These are phyloP conservation scores for Chlorella sp. DNA, from an alignment of 139 green algal species.

Conservation along the genomic window DNA sequence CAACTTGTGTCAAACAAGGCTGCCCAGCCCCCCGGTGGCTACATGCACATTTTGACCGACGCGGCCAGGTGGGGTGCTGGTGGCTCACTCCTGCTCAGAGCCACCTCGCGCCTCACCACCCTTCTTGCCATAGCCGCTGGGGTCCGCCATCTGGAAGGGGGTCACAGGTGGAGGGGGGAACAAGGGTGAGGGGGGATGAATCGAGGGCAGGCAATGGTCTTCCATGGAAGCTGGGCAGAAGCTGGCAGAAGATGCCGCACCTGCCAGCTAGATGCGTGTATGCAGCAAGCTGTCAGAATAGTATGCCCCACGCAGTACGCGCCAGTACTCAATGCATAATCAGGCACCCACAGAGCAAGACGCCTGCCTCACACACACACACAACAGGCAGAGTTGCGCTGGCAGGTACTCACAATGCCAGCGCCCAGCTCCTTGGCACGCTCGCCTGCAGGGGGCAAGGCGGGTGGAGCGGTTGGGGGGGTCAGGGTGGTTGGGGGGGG, in stretches of 20 bases:
- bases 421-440: slow-evolving; percentile 21
- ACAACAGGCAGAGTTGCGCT: too few species aligned
- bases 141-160: slow-evolving; percentile 9
- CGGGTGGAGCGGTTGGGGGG: neutral
- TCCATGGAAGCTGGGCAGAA: too few species aligned
- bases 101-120: neutral
- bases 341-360: neutral
- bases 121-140: slow-evolving; percentile 23
- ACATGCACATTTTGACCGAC: too few species aligned
- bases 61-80: too few species aligned
- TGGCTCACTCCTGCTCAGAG: neutral
- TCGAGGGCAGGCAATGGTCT: neutral
- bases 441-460: slow-evolving; percentile 10
- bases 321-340: too few species aligned
- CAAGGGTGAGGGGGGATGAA: neutral
- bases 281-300: neutral
- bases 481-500: too few species aligned
- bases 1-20: too few species aligned
- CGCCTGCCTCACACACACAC: too few species aligned
- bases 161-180: neutral
- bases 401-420: slow-evolving; percentile 14
- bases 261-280: too few species aligned
- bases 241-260: too few species aligned
- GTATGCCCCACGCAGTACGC: neutral
- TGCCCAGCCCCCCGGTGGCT: too few species aligned